phyloP scores from a whole-genome alignment of 306 rosid species.

The Coriaria nepalensis region DNA sequence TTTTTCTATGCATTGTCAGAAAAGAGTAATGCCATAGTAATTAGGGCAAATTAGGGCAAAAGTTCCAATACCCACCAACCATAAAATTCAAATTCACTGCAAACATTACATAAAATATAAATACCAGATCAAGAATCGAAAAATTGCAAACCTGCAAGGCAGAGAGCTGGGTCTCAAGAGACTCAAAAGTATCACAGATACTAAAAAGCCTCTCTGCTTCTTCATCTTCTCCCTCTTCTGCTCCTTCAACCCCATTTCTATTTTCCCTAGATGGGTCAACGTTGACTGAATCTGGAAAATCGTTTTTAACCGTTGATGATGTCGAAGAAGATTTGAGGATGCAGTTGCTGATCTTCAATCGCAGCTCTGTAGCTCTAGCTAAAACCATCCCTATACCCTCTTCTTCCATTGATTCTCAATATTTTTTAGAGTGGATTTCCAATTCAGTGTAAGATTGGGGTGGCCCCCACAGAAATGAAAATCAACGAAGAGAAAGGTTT shows the following conservation, averaged over 20 bases:
- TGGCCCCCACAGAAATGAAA: too few relatives aligned
- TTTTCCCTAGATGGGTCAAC: slow-evolving; percentile 12
- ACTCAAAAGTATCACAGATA: slow-evolving; percentile 73
- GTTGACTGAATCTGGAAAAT: neutral
- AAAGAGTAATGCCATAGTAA: too few relatives aligned
- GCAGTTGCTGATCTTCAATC: slow-evolving; percentile 66
- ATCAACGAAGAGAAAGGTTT: too few relatives aligned
- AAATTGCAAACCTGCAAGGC: slow-evolving; percentile 49
- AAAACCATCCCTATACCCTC: slow-evolving; percentile 78
- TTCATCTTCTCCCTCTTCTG: slow-evolving; percentile 26
- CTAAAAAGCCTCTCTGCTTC: slow-evolving; percentile 48
- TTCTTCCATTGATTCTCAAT: slow-evolving; percentile 36
- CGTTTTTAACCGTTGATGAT: too few relatives aligned
- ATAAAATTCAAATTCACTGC: neutral
- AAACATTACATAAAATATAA: neutral
- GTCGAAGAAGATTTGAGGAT: slow-evolving; percentile 26
- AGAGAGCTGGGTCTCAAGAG: slow-evolving; percentile 80
- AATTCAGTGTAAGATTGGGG: too few relatives aligned
- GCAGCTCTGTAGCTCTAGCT: slow-evolving; percentile 81
- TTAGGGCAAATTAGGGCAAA: too few relatives aligned
- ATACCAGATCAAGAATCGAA: slow-evolving; percentile 1
- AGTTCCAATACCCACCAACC: too few relatives aligned
- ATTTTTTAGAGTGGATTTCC: neutral
- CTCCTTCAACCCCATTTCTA: slow-evolving; percentile 6
- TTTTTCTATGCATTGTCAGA: too few relatives aligned